Percentiles rank a stretch among this genome's conserved stretches.
Evolutionary conservation across 2,329 filamentous ascomycete genomes (phyloP).

Genomic region (Tolypocladium ophioglossoides): DNA sequence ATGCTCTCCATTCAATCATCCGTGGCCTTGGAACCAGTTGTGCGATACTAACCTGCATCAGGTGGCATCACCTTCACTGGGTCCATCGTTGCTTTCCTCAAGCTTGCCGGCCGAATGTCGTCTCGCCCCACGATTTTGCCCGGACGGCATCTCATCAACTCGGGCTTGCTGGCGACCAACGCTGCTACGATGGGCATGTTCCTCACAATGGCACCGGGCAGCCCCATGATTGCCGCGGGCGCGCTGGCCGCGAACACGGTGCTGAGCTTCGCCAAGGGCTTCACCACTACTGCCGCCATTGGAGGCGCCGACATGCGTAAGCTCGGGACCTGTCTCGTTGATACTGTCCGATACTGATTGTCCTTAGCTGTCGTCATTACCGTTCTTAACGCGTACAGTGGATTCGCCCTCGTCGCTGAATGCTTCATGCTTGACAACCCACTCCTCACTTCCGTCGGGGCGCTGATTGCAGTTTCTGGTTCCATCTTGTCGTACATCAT

Average conservation of each 20-base stretch:
- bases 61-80: slow-evolving; percentile 83
- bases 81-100: slow-evolving; percentile 80
- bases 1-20: not conserved
- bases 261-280: slow-evolving; percentile 77
- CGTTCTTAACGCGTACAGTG: slow-evolving; percentile 82
- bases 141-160: slow-evolving; percentile 67
- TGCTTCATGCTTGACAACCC: slow-evolving; percentile 88
- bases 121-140: slow-evolving; percentile 64
- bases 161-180: slow-evolving; percentile 63
- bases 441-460: slow-evolving; percentile 73
- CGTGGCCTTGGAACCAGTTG: not conserved
- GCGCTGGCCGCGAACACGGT: slow-evolving; percentile 67
- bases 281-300: slow-evolving; percentile 78
- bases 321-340: slow-evolving; percentile 4
- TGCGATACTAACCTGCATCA: slow-evolving; percentile 9
- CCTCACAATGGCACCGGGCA: slow-evolving; percentile 68
- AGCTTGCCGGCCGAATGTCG: slow-evolving; percentile 73
- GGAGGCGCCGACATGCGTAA: slow-evolving; percentile 85
- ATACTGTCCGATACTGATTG: slow-evolving; percentile 4
- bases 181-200: slow-evolving; percentile 77
- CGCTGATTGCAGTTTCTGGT: slow-evolving; percentile 78
- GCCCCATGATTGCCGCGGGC: slow-evolving; percentile 66
- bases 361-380: slow-evolving; percentile 66
- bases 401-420: slow-evolving; percentile 82
- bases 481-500: slow-evolving; percentile 81